Percentiles rank a stretch among this genome's conserved stretches.
Evolutionary conservation across 1,139 yeast genomes (phyloP).

Genomic region (Yarrowia galli): DNA sequence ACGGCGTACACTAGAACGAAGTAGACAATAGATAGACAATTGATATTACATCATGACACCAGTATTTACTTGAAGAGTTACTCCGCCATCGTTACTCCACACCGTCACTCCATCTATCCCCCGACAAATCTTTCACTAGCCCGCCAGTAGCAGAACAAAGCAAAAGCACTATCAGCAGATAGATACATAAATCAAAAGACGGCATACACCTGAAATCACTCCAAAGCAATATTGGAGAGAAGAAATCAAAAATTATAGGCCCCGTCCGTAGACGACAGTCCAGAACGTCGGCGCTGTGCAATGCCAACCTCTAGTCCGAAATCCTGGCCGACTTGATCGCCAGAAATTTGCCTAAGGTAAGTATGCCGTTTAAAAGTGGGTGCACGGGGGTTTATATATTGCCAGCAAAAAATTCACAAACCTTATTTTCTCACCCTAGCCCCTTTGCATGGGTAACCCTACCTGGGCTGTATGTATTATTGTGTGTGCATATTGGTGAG

Average conservation of each 20-base stretch:
- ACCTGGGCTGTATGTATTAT: not conserved
- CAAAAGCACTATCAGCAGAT: constrained; percentile 34
- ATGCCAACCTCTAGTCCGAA: constrained; percentile 37
- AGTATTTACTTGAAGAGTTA: no score
- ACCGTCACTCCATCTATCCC: no score
- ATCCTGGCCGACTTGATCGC: constrained; percentile 39
- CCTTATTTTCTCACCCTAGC: not conserved
- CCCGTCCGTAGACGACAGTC: constrained; percentile 38
- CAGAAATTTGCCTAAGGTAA: constrained; percentile 39
- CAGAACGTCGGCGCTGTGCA: constrained; percentile 39
- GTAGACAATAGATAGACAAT: constrained; percentile 7
- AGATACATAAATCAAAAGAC: constrained; percentile 7
- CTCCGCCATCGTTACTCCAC: no score
- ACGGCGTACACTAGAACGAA: not conserved
- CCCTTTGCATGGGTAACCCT: constrained; percentile 34
- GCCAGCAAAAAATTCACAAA: not conserved
- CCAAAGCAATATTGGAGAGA: constrained; percentile 2
- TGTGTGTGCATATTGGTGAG: not conserved
- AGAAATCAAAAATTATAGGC: constrained; percentile 39
- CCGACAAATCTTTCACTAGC: constrained; percentile 14
- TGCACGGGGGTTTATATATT: constrained; percentile 16
- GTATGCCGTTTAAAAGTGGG: constrained; percentile 36
- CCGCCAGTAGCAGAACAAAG: constrained; percentile 28
- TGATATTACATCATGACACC: no score
- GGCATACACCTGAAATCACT: not conserved